Evolutionary conservation across 2,329 filamentous ascomycete species (phyloP).

Genomic region (Fusarium xyrophilum): DNA sequence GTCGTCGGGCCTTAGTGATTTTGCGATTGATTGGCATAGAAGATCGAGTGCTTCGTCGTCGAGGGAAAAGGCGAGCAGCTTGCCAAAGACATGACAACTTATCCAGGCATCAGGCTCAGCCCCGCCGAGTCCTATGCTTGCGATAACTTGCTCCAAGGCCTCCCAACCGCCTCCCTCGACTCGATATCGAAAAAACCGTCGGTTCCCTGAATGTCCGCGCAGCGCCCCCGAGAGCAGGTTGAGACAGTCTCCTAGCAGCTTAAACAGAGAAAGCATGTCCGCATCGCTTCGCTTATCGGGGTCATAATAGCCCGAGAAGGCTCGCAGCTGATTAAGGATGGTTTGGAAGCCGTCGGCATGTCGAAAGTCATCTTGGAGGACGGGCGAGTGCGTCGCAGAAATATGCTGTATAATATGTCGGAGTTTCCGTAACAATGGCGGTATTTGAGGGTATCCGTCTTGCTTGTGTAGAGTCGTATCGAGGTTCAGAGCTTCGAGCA

Average conservation of each 20-base stretch:
- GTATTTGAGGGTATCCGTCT: constrained; percentile 57
- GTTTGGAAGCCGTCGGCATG: constrained; percentile 79
- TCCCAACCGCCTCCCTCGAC: constrained; percentile 82
- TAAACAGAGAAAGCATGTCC: constrained; percentile 71
- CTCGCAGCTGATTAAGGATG: constrained; percentile 72
- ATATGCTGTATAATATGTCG: constrained; percentile 71
- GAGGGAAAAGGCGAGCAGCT: constrained; percentile 79
- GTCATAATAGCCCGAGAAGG: constrained; percentile 78
- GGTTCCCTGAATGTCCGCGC: constrained; percentile 82
- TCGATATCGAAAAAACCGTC: constrained; percentile 80
- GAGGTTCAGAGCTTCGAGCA: constrained; percentile 57
- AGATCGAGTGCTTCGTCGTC: constrained; percentile 77
- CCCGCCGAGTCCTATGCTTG: constrained; percentile 69
- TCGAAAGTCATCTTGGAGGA: constrained; percentile 80
- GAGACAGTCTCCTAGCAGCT: constrained; percentile 73
- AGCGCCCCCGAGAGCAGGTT: constrained; percentile 78
- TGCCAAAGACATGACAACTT: constrained; percentile 78
- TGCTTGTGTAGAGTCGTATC: constrained; percentile 44
- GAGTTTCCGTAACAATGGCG: constrained; percentile 61
- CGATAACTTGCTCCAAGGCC: constrained; percentile 74
- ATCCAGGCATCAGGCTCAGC: constrained; percentile 72
- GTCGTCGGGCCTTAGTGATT: constrained; percentile 45
- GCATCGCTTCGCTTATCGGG: constrained; percentile 65
- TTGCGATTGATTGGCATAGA: constrained; percentile 65
- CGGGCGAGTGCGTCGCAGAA: constrained; percentile 55